Conservation (phyloP, 1,139 yeast genomes). For the Magnusiomyces magnusii region DNA sequence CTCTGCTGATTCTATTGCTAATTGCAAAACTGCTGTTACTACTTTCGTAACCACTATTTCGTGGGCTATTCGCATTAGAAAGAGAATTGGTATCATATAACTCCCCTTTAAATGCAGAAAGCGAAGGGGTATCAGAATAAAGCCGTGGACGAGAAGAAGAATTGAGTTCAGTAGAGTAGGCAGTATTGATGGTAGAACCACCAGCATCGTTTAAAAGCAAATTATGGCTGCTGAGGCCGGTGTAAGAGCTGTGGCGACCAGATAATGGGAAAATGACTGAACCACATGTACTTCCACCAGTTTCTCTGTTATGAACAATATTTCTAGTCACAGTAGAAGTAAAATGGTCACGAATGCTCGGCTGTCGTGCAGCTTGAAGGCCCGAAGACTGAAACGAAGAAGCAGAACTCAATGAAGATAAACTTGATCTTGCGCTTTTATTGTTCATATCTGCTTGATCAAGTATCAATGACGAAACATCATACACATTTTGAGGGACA, state of each 20-base stretch:
- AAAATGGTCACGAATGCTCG: background rate
- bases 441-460: background rate
- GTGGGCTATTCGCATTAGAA: background rate
- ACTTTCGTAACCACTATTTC: background rate
- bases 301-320: background rate
- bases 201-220: background rate
- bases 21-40: background rate
- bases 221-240: background rate
- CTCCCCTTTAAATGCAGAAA: background rate
- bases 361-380: background rate
- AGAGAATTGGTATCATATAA: background rate
- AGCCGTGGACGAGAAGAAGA: background rate
- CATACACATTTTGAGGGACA: background rate
- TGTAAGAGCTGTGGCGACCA: background rate
- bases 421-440: constrained; percentile 4
- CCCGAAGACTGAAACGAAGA: background rate
- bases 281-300: background rate
- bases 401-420: background rate
- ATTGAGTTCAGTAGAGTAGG: no score
- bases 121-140: background rate
- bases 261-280: background rate
- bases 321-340: background rate
- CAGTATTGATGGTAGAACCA: background rate
- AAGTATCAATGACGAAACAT: background rate
- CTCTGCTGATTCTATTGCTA: background rate